These are phyloP conservation scores for Exserohilum turcica DNA, from an alignment of 2,329 filamentous ascomycete genomes.

Conservation along the genomic window DNA sequence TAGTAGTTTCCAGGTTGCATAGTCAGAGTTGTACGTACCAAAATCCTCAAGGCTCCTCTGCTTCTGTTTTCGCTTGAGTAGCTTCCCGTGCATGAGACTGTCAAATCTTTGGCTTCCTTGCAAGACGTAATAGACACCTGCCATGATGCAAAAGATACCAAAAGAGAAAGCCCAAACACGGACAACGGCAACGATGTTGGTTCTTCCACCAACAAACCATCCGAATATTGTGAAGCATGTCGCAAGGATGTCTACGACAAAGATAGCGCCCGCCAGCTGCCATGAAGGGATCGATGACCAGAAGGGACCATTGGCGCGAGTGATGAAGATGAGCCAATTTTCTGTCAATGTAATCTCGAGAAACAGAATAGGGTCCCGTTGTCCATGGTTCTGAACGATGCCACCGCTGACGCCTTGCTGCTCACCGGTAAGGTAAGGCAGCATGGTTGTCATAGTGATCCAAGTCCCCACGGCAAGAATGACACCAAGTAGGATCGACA, in stretches of 20 bases:
- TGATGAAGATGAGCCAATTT: constrained; percentile 98
- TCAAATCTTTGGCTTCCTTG: constrained; percentile 82
- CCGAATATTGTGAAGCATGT: constrained; percentile 87
- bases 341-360: constrained; percentile 88
- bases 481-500: constrained; percentile 81
- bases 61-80: constrained; percentile 78
- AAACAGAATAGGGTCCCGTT: constrained; percentile 81
- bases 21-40: constrained; percentile 61
- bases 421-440: constrained; percentile 51
- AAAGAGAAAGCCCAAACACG: constrained; percentile 92
- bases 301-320: constrained; percentile 88
- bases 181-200: constrained; percentile 81
- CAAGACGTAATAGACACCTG: constrained; percentile 76
- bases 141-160: constrained; percentile 84
- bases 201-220: constrained; percentile 73
- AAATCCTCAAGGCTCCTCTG: constrained; percentile 89
- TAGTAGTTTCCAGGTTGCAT: constrained; percentile 48
- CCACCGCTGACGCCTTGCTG: constrained; percentile 69
- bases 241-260: constrained; percentile 81
- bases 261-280: constrained; percentile 78
- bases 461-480: constrained; percentile 83
- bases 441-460: constrained; percentile 88
- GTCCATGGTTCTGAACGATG: constrained; percentile 89
- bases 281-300: constrained; percentile 89
- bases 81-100: constrained; percentile 92